phyloP scores from a whole-genome alignment of 164 flowering plant species.

The Sextonia rubra region DNA sequence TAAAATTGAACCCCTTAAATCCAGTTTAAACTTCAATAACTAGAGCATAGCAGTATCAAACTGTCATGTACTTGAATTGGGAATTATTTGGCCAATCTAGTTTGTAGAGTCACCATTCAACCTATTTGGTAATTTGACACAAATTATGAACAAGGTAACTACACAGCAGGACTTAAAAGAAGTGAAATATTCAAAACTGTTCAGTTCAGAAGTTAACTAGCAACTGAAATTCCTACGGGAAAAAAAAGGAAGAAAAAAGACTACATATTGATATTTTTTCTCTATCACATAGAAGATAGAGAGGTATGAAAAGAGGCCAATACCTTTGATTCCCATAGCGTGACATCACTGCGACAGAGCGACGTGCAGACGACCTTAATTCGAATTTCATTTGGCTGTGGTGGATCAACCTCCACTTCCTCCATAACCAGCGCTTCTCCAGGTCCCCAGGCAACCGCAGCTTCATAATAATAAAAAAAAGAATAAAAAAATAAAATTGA shows the following conservation, averaged over 20 bases:
- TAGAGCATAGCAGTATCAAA: too few species aligned
- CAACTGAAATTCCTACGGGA: background rate
- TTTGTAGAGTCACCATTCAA: too few species aligned
- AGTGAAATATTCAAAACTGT: background rate
- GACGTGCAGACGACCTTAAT: conserved; percentile 77
- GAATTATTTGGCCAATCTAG: too few species aligned
- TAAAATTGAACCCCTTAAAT: too few species aligned
- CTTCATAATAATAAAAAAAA: conserved; percentile 16
- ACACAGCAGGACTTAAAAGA: too few species aligned
- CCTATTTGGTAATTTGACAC: too few species aligned
- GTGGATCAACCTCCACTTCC: conserved; percentile 78
- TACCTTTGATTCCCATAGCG: conserved; percentile 85
- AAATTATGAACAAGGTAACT: too few species aligned
- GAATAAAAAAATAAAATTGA: too few species aligned
- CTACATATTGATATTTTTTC: too few species aligned
- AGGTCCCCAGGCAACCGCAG: conserved; percentile 83
- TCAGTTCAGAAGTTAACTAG: background rate
- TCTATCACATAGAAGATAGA: background rate
- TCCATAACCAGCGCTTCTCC: conserved; percentile 72
- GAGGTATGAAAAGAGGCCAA: background rate
- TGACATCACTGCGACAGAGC: conserved; percentile 83
- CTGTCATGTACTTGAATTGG: too few species aligned
- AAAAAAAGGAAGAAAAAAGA: background rate
- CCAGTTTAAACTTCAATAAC: too few species aligned
- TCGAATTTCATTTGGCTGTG: conserved; percentile 69